These are phyloP conservation scores for Aspergillus felis DNA, from an alignment of 2,329 filamentous ascomycete genomes.

Conservation along the genomic window DNA sequence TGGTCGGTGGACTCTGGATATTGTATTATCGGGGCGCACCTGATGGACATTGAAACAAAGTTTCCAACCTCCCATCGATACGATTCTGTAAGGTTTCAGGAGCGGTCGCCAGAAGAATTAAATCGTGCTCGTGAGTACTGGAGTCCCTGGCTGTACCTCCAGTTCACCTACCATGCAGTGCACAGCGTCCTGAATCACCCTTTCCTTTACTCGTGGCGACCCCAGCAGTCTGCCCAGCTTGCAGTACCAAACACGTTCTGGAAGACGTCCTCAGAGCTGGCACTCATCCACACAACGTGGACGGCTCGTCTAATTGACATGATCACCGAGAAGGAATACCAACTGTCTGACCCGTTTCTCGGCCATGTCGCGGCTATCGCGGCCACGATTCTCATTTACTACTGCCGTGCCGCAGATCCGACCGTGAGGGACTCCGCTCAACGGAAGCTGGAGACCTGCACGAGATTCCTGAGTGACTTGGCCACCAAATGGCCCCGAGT, in stretches of 20 bases:
- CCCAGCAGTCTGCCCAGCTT: not conserved
- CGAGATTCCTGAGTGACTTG: not conserved
- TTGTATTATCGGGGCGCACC: not conserved
- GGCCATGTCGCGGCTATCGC: not conserved
- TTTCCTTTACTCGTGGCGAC: constrained; percentile 15
- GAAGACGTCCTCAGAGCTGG: not conserved
- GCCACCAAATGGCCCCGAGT: not conserved
- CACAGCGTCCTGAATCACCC: constrained; percentile 30
- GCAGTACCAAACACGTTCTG: not conserved
- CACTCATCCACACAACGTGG: not conserved
- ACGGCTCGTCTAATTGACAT: not conserved
- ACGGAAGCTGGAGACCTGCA: not conserved
- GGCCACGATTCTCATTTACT: not conserved
- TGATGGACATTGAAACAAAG: not conserved
- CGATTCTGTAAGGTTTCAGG: not conserved
- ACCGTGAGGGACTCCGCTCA: not conserved
- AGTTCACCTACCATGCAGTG: constrained; percentile 29
- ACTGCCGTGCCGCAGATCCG: not conserved
- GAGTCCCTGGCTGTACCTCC: constrained; percentile 30
- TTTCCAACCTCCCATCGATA: not conserved
- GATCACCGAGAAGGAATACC: not conserved
- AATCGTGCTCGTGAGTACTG: constrained; percentile 23
- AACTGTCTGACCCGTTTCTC: not conserved
- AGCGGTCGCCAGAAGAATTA: not conserved
- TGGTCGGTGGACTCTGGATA: not conserved